A percentile compares a stretch with the other conserved stretches of the same genome.
Conservation (phyloP, 768 basidiomycete species). For the Heimioporus sp. region DNA sequence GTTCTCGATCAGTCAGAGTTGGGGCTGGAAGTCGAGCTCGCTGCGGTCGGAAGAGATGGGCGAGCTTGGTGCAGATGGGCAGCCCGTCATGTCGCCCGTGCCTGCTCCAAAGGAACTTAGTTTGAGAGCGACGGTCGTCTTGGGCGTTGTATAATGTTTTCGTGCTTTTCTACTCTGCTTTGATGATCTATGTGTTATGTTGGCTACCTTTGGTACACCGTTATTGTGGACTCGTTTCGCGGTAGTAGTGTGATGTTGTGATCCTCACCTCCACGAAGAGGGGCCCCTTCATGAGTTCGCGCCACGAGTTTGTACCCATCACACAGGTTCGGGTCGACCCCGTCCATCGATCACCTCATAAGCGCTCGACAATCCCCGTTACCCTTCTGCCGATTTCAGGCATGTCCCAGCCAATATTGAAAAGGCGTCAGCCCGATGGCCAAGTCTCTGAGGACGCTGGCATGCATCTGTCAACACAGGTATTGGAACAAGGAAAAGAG, state of each 20-base stretch:
- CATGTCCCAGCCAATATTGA: slow-evolving; percentile 4
- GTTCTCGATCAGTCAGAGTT: slow-evolving; percentile 83
- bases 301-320: no score
- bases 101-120: slow-evolving; percentile 49
- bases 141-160: slow-evolving; percentile 61
- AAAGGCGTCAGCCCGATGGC: neutral
- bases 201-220: neutral
- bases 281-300: no score
- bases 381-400: neutral
- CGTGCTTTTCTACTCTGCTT: slow-evolving; percentile 4
- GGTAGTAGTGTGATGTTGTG: no score
- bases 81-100: slow-evolving; percentile 29
- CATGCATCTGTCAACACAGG: slow-evolving; percentile 7
- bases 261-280: no score
- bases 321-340: no score
- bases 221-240: neutral
- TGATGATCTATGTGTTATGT: neutral
- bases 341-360: no score
- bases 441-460: neutral
- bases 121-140: slow-evolving; percentile 73
- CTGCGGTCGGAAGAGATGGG: slow-evolving; percentile 49
- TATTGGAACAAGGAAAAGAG: slow-evolving; percentile 29
- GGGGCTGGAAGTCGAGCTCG: slow-evolving; percentile 86
- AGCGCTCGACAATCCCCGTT: no score
- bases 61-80: slow-evolving; percentile 35